phyloP scores from a whole-genome alignment of 768 basidiomycete genomes.

The Leccinum arenicola region DNA sequence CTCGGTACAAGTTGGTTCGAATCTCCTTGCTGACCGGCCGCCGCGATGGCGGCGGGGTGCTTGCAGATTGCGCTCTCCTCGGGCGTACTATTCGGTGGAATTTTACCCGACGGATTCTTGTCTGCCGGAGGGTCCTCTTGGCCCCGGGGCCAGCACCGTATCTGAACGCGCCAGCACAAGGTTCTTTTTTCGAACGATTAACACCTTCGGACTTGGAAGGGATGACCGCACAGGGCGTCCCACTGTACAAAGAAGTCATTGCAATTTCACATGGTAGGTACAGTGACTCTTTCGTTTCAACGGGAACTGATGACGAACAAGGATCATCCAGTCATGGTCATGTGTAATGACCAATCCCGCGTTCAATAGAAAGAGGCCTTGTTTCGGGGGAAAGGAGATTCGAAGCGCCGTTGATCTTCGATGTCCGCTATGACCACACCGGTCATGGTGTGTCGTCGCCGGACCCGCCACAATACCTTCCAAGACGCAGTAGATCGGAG shows the following conservation, averaged over 20 bases:
- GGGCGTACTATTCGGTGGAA: constrained; percentile 21
- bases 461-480: constrained; percentile 30
- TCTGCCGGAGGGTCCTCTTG: constrained; percentile 6
- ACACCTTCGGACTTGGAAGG: not conserved
- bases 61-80: constrained; percentile 16
- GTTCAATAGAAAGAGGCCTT: constrained; percentile 1
- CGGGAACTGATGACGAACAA: constrained; percentile 1
- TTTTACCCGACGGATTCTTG: constrained; percentile 5
- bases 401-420: constrained; percentile 19
- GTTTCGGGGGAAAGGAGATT: constrained; percentile 12
- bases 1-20: not conserved
- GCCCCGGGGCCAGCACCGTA: constrained; percentile 2
- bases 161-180: constrained; percentile 9
- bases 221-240: constrained; percentile 3
- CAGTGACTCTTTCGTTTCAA: constrained; percentile 1
- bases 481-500: constrained; percentile 27
- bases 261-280: not conserved
- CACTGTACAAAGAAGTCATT: constrained; percentile 4
- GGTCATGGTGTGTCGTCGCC: constrained; percentile 19
- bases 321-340: not conserved
- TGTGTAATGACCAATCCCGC: constrained; percentile 5
- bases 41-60: constrained; percentile 27
- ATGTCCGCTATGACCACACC: constrained; percentile 23
- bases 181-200: not conserved
- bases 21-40: constrained; percentile 23